phyloP scores from a whole-genome alignment of 305 asterid genomes.

The Withania somnifera region DNA sequence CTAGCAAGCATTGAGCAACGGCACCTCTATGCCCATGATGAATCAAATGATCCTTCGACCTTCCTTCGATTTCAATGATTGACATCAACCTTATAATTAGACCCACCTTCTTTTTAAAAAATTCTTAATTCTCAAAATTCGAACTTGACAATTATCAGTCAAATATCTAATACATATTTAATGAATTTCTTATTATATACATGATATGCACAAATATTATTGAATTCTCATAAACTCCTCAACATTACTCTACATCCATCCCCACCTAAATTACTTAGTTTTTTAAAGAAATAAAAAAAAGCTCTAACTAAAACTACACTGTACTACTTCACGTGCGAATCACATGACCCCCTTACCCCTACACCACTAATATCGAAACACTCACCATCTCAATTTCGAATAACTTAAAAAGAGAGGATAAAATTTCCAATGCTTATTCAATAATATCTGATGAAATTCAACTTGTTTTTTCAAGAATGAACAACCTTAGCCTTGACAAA shows the following conservation, averaged over 20 bases:
- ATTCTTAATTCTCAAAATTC: background rate
- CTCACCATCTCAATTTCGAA: background rate
- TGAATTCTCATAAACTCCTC: background rate
- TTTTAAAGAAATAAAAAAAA: too few species aligned
- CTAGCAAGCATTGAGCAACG: too few species aligned
- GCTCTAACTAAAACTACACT: background rate
- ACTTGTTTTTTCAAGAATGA: constrained; percentile 33
- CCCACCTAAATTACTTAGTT: too few species aligned
- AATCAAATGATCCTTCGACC: too few species aligned
- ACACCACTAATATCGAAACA: background rate
- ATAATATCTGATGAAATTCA: constrained; percentile 19
- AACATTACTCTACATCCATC: too few species aligned
- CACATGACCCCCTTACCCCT: background rate
- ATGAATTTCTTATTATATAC: background rate
- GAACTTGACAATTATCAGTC: background rate
- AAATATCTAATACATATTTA: background rate
- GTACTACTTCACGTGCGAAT: background rate
- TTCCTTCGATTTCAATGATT: too few species aligned
- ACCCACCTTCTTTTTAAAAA: background rate
- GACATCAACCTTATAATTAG: too few species aligned
- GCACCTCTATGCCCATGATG: too few species aligned
- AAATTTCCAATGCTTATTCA: constrained; percentile 1
- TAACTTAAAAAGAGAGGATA: background rate
- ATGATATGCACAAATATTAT: background rate
- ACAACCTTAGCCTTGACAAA: constrained; percentile 40